Base-by-base conservation (phyloP, 2,329 filamentous ascomycete species). In the Ceratocystis albifundus region DNA sequence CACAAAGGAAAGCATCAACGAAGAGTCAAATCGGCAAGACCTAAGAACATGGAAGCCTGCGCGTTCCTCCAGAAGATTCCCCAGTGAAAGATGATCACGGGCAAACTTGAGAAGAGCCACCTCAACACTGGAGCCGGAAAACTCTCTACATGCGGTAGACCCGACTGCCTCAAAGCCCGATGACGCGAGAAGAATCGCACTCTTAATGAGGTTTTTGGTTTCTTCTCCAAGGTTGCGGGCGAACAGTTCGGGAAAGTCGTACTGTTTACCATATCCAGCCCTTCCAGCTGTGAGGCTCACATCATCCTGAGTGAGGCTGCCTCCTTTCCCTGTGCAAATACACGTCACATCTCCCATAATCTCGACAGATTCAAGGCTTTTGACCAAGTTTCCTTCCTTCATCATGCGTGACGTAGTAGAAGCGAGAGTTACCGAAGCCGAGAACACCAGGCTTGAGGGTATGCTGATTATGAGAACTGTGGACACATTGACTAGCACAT, bases 301-400 rank as follows among this genome's bases (percentile, higher is more conserved):
- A 69, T 82, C 81, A 69, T 86, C 85, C 69, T 84, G 80, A 0
- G 84, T 87, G 25, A 87, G 75, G 0, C 84, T 87, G 3, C 84
- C 84, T 0, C 84, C 87, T 72, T 87, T 87, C 70, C 87, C 84
- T 0, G 83, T 86, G 71, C 84, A 86, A 62, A 87, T 80, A 6
- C 80, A 83, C 0, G 83, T 86, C 7, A 82, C 82, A 70, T 85
- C 85, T 6, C 83, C 83, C 83, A 86, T 86, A 4, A 82, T 84
- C 70, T 86, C 83, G 70, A 82, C 84, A 1, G 83, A 83, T 63
- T 81, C 78, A 44, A 86, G 74, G 41, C 83, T 75, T 12, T 83
- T 81, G 59, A 86, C 83, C 59, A 86, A 72, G 68, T 85, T 85
- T 70, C 85, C 84, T 69, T 86, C 83, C 71, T 80, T 81, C 12